A percentile compares a stretch with the other conserved stretches of the same genome.
phyloP scores from a whole-genome alignment of 768 basidiomycete genomes.

The Zangia roseola region DNA sequence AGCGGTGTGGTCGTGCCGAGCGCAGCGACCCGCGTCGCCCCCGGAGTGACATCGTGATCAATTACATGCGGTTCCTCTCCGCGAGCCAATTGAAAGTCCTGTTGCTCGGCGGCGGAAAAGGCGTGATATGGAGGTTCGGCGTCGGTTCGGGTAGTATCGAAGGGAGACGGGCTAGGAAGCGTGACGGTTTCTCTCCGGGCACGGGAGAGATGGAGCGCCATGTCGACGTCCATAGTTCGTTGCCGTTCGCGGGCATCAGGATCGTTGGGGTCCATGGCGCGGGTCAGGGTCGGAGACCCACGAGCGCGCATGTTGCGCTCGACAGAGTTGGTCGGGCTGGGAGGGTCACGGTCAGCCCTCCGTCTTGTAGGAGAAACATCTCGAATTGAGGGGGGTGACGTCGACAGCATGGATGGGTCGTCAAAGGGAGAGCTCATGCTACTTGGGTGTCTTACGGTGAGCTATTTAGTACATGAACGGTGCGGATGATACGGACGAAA shows the following conservation, averaged over 20 bases:
- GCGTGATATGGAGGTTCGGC: slow-evolving; percentile 36
- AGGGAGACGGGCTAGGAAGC: slow-evolving; percentile 34
- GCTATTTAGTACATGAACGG: not conserved
- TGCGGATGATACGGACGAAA: not conserved
- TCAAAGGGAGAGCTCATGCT: slow-evolving; percentile 40
- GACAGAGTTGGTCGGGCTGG: slow-evolving; percentile 40
- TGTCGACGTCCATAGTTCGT: slow-evolving; percentile 91
- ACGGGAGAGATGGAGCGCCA: slow-evolving; percentile 78
- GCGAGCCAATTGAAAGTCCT: slow-evolving; percentile 42
- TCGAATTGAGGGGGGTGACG: slow-evolving; percentile 43
- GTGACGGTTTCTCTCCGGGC: slow-evolving; percentile 64
- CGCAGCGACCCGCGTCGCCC: not conserved
- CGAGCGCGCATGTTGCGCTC: slow-evolving; percentile 44
- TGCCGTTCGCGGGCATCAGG: slow-evolving; percentile 82
- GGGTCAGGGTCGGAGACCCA: slow-evolving; percentile 59
- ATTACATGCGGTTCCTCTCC: slow-evolving; percentile 25
- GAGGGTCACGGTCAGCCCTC: slow-evolving; percentile 30
- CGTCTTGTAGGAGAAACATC: slow-evolving; percentile 41
- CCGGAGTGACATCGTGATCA: slow-evolving; percentile 11
- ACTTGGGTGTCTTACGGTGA: not conserved
- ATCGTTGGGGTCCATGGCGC: slow-evolving; percentile 68
- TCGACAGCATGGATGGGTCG: slow-evolving; percentile 33
- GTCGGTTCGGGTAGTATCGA: slow-evolving; percentile 30
- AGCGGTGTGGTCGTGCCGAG: slow-evolving; percentile 12
- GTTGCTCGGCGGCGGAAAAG: slow-evolving; percentile 51